Base-by-base conservation (phyloP, 169 alveolate species). In the Cryptosporidium xiaoi region DNA sequence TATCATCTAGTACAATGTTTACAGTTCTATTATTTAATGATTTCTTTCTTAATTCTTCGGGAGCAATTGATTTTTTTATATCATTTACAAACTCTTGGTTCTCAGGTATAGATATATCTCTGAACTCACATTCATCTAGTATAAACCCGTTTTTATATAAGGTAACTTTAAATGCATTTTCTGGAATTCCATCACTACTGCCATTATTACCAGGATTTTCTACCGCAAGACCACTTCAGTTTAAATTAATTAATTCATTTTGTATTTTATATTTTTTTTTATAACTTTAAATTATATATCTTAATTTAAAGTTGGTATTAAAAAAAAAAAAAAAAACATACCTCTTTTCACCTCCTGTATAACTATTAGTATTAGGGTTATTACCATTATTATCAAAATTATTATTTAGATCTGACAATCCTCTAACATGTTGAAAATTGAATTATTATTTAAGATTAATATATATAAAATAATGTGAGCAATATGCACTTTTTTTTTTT, bases 51-150 rank as follows among this genome's bases (percentile, higher is more conserved):
- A 97, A 92, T 90, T 97, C 99, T 46, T 92, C 94, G 8, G 99
- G 99, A 18, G 97, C 97, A n/a, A 95, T 82, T 3, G 98, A 97
- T 66, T 95, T 92, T 68, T 93, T 96, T 7, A 97, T 91, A 84
- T 96, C 96, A n/a, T 91, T 85, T 92, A 97, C 92, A 71, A 97
- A 97, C 65, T 91, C 69, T 51, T 93, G 93, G 84, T 96, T 97
- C 82, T 96, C 96, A 15, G 96, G 97, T 3, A 90, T 51, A 18
- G 91, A 82, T 51, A 95, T 94, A 44, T 95, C 96, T 68, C 98
- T 91, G 83, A 96, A 97, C 36, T 94, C 96, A 10, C 97, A 98
- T 58, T 95, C 96, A 90, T 96, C 97, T 24, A 97, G 93, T 15
- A 90, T 91, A 89, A 97, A 97, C 2, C 99, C 99, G 66, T 95